A percentile compares a stretch with the other conserved stretches of the same genome.
These are phyloP conservation scores for Naganishia randhawae DNA, from an alignment of 768 basidiomycete genomes.

Conservation along the genomic window DNA sequence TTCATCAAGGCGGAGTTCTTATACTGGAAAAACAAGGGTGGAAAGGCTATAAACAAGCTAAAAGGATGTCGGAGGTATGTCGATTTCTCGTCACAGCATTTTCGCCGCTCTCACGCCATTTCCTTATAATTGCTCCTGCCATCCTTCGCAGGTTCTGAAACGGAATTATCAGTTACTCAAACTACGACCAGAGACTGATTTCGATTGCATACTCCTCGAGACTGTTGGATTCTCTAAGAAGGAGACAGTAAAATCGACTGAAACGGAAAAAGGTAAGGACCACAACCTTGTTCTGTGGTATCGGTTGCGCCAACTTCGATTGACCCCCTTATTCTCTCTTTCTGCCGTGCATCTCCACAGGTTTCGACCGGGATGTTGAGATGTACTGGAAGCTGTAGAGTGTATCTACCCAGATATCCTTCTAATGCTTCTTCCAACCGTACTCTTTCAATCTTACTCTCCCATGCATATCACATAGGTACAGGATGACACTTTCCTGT, in stretches of 20 bases:
- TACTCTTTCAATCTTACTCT: too few species aligned
- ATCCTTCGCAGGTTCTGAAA: conserved; percentile 15
- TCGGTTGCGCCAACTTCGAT: not conserved
- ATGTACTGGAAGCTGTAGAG: conserved; percentile 21
- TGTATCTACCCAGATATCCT: too few species aligned
- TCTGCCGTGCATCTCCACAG: not conserved
- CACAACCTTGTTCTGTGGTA: not conserved
- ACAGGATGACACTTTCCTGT: too few species aligned
- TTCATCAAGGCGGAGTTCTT: conserved; percentile 32
- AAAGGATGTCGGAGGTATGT: conserved; percentile 27
- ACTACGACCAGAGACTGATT: conserved; percentile 33
- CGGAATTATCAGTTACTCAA: conserved; percentile 28
- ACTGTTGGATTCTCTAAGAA: conserved; percentile 31
- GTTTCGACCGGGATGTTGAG: conserved; percentile 15
- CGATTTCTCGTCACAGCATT: not conserved
- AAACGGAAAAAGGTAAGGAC: conserved; percentile 18
- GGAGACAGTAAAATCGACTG: conserved; percentile 19
- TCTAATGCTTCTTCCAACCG: too few species aligned
- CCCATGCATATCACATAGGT: too few species aligned
- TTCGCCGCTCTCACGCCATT: not conserved
- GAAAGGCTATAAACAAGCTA: conserved; percentile 35
- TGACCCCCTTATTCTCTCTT: not conserved
- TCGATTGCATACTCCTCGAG: conserved; percentile 28
- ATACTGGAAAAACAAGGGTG: conserved; percentile 38
- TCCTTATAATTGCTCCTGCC: not conserved